phyloP scores from a whole-genome alignment of 805 yeast species.

The Starmera dryadoides region DNA sequence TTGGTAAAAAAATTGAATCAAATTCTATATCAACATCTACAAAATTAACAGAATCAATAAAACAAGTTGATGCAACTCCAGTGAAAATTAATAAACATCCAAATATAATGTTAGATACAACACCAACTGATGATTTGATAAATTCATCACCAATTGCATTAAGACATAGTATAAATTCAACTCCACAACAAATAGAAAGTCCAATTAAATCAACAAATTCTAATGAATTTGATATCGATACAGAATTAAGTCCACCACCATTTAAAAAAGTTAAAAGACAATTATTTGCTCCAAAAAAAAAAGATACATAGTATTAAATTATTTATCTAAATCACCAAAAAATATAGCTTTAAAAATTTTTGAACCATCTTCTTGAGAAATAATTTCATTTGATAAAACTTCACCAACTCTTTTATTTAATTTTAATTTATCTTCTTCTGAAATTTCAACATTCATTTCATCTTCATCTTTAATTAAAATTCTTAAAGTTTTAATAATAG shows the following conservation, averaged over 20 bases:
- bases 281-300: conserved; percentile 26
- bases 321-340: conserved; percentile 48
- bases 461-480: conserved; percentile 33
- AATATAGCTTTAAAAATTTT: conserved; percentile 58
- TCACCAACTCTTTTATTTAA: conserved; percentile 56
- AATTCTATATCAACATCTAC: background rate
- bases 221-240: conserved; percentile 9
- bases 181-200: conserved; percentile 3
- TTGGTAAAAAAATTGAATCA: conserved; percentile 14
- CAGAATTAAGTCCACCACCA: conserved; percentile 21
- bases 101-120: conserved; percentile 4
- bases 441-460: conserved; percentile 28
- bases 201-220: conserved; percentile 10
- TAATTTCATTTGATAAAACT: conserved; percentile 41
- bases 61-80: conserved; percentile 22
- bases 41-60: conserved; percentile 8
- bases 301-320: no score
- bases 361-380: conserved; percentile 39
- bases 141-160: background rate
- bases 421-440: conserved; percentile 31
- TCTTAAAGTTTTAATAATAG: conserved; percentile 48
- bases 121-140: background rate
- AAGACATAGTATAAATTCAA: background rate
- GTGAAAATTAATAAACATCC: conserved; percentile 8
- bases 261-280: conserved; percentile 25